These are phyloP conservation scores for Aspergillus versicolor DNA, from an alignment of 2,329 filamentous ascomycete species.

Conservation along the genomic window DNA sequence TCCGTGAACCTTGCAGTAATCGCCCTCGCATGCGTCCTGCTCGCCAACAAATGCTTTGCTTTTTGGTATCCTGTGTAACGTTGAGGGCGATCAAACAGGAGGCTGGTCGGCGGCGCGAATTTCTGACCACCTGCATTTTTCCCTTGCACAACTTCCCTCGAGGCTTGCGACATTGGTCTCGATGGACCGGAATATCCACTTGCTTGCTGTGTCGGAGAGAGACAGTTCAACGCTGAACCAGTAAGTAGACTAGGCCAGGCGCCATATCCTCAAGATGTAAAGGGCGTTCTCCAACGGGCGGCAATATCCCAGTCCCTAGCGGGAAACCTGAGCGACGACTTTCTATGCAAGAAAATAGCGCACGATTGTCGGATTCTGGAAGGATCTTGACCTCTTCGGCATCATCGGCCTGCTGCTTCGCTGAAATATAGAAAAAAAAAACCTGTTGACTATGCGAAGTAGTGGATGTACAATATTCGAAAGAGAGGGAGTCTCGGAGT, in stretches of 20 bases:
- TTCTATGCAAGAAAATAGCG: no score
- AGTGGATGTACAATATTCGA: neutral
- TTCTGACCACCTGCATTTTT: neutral
- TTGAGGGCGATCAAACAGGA: neutral
- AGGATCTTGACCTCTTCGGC: neutral
- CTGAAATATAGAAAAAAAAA: neutral
- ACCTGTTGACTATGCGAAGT: neutral
- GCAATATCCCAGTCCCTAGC: neutral
- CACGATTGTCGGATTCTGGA: neutral
- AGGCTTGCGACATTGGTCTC: neutral
- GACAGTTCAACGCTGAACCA: neutral
- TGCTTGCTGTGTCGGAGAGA: neutral
- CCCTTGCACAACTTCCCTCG: neutral
- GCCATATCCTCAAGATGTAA: neutral
- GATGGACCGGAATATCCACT: neutral
- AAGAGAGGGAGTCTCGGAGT: no score
- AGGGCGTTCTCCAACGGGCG: neutral
- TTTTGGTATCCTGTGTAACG: slow-evolving; percentile 2
- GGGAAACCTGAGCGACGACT: neutral
- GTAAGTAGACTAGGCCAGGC: neutral
- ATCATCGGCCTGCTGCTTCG: neutral
- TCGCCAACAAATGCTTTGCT: neutral
- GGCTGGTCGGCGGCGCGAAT: neutral
- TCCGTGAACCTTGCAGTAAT: slow-evolving; percentile 7
- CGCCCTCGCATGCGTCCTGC: slow-evolving; percentile 9